Evolutionary conservation across 169 alveolate species (phyloP).

Genomic region (Plasmodium sp.): DNA sequence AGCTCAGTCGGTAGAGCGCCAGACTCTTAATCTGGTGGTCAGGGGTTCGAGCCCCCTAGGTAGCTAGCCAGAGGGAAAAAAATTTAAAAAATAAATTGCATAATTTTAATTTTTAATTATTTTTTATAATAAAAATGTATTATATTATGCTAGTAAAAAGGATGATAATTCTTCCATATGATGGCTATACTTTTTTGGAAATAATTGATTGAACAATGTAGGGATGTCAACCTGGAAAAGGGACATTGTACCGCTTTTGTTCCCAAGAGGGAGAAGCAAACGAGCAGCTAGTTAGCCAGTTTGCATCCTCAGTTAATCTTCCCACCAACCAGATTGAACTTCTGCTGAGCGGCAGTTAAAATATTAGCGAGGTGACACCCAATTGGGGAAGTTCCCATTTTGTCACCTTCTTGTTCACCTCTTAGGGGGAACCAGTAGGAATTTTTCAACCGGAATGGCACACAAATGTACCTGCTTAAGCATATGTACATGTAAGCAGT

Average conservation of each 20-base stretch:
- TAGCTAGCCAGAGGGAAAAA: conserved; percentile 55
- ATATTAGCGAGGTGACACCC: neutral
- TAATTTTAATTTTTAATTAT: neutral
- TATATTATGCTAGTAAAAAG: too few species aligned
- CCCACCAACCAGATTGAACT: neutral
- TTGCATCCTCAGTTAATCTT: neutral
- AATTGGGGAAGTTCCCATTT: neutral
- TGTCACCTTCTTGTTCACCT: too few species aligned
- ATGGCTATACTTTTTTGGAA: neutral
- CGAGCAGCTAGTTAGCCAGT: neutral
- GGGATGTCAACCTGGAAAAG: neutral
- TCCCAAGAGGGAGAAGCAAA: neutral
- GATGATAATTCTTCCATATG: too few species aligned
- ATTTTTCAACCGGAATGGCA: too few species aligned
- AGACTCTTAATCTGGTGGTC: conserved; percentile 99
- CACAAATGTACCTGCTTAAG: too few species aligned
- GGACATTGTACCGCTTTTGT: neutral
- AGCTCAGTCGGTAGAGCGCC: conserved; percentile 99
- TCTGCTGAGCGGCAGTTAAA: neutral
- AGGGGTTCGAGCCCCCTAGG: conserved; percentile 99
- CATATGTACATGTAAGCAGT: too few species aligned
- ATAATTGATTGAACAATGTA: neutral
- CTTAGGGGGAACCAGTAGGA: too few species aligned
- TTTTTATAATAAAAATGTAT: too few species aligned
- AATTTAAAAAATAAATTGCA: neutral